Conservation (phyloP, 768 basidiomycete genomes). For the Mycena alexandri region DNA sequence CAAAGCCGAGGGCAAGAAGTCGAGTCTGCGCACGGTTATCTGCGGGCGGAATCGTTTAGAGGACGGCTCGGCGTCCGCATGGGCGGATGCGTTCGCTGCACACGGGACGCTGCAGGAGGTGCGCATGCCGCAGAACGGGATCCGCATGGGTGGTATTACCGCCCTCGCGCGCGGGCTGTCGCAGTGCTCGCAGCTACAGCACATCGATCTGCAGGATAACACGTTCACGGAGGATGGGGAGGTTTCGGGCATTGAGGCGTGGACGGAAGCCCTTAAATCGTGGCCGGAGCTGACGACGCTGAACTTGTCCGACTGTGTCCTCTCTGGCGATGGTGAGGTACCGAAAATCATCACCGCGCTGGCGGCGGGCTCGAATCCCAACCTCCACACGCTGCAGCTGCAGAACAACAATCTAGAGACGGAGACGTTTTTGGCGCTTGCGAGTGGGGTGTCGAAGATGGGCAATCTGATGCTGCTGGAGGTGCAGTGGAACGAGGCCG, state of each 20-base stretch:
- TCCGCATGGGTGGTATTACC: slow-evolving; percentile 90
- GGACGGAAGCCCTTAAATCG: slow-evolving; percentile 73
- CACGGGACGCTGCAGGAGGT: slow-evolving; percentile 88
- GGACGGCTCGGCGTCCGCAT: slow-evolving; percentile 84
- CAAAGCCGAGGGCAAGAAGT: slow-evolving; percentile 73
- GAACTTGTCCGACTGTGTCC: slow-evolving; percentile 92
- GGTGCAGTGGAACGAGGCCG: slow-evolving; percentile 91
- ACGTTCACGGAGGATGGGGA: slow-evolving; percentile 77
- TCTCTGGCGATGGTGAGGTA: slow-evolving; percentile 86
- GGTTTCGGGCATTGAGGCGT: slow-evolving; percentile 63
- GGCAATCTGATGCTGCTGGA: slow-evolving; percentile 76
- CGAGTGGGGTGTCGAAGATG: slow-evolving; percentile 73
- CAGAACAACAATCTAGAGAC: slow-evolving; percentile 94
- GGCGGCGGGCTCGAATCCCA: slow-evolving; percentile 76
- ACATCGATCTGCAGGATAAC: slow-evolving; percentile 95
- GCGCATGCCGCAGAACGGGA: slow-evolving; percentile 97
- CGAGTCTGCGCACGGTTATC: slow-evolving; percentile 83
- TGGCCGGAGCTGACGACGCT: slow-evolving; percentile 84
- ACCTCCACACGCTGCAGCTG: slow-evolving; percentile 81
- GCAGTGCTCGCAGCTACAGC: slow-evolving; percentile 72
- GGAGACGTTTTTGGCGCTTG: slow-evolving; percentile 74
- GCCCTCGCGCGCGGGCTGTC: slow-evolving; percentile 82
- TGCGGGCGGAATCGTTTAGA: slow-evolving; percentile 98
- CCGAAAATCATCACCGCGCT: slow-evolving; percentile 74
- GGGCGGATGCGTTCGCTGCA: slow-evolving; percentile 90